Evolutionary conservation across 2,329 filamentous ascomycete species (phyloP).

Genomic region (Chaetomiaceae sp.): DNA sequence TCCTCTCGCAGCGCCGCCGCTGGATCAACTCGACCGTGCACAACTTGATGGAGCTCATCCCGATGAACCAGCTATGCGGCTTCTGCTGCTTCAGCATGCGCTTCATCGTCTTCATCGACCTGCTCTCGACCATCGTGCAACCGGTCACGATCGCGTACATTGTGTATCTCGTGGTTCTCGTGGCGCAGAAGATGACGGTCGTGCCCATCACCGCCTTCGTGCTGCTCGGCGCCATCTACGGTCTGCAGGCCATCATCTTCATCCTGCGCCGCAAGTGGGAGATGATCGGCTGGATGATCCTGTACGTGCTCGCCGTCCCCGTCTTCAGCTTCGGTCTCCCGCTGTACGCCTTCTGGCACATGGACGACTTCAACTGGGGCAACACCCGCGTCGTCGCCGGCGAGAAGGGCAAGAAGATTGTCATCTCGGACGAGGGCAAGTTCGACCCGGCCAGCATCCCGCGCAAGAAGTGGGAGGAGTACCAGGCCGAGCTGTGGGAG

Average conservation of each 20-base stretch:
- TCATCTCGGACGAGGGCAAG: constrained; percentile 95
- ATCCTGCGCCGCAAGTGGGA: constrained; percentile 96
- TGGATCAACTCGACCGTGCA: constrained; percentile 99
- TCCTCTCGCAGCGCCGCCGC: constrained; percentile 94
- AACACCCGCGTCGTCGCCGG: constrained; percentile 96
- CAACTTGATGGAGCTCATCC: constrained; percentile 93
- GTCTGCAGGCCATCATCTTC: constrained; percentile 94
- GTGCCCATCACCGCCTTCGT: constrained; percentile 84
- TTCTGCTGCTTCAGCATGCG: constrained; percentile 99
- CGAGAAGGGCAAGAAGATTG: constrained; percentile 84
- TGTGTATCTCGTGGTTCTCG: constrained; percentile 74
- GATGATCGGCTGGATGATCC: constrained; percentile 99
- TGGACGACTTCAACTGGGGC: constrained; percentile 99
- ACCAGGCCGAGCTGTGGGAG: constrained; percentile 97
- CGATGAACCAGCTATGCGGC: constrained; percentile 87
- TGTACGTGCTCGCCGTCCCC: constrained; percentile 86
- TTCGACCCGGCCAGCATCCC: constrained; percentile 91
- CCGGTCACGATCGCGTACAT: constrained; percentile 89
- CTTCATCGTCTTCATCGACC: constrained; percentile 91
- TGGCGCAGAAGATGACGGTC: constrained; percentile 54
- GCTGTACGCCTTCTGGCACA: constrained; percentile 96
- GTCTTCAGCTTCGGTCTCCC: constrained; percentile 88
- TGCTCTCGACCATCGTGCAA: constrained; percentile 86
- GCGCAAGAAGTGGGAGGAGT: constrained; percentile 99
- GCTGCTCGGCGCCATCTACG: constrained; percentile 90